These are phyloP conservation scores for Penicillium angulare DNA, from an alignment of 495 filamentous ascomycete genomes.

Conservation along the genomic window DNA sequence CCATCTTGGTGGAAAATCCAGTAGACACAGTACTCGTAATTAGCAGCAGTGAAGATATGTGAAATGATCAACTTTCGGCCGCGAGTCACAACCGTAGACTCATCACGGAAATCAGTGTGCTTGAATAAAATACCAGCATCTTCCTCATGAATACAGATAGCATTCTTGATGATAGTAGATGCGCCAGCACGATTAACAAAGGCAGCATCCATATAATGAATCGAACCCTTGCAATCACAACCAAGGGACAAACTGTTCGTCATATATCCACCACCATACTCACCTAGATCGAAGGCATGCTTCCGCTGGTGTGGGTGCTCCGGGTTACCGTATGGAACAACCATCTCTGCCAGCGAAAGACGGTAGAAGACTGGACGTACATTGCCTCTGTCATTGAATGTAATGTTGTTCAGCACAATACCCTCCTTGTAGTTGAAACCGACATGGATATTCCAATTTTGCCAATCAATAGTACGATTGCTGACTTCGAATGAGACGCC, in stretches of 20 bases:
- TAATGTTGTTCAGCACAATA: constrained; percentile 84
- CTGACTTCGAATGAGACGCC: constrained; percentile 88
- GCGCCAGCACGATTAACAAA: constrained; percentile 57
- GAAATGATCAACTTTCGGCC: constrained; percentile 70
- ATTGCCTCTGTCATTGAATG: constrained; percentile 77
- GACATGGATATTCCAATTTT: constrained; percentile 93
- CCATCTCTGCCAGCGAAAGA: constrained; percentile 71
- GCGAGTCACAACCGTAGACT: constrained; percentile 62
- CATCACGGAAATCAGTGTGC: constrained; percentile 78
- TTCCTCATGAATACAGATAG: constrained; percentile 77
- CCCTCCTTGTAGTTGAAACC: constrained; percentile 77
- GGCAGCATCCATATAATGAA: constrained; percentile 67
- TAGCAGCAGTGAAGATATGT: constrained; percentile 60
- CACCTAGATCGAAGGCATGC: constrained; percentile 76
- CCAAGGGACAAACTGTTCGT: constrained; percentile 72
- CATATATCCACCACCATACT: constrained; percentile 70
- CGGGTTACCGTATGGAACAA: constrained; percentile 74
- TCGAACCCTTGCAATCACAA: constrained; percentile 71
- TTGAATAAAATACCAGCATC: constrained; percentile 76
- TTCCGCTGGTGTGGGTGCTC: constrained; percentile 73
- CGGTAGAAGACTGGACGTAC: constrained; percentile 71
- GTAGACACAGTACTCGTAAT: constrained; percentile 63
- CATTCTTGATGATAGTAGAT: constrained; percentile 62
- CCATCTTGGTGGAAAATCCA: constrained; percentile 53
- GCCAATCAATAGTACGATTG: constrained; percentile 80